Evolutionary conservation across 129 eudicot genomes (phyloP).

Genomic region (Flaveria sonorensis): DNA sequence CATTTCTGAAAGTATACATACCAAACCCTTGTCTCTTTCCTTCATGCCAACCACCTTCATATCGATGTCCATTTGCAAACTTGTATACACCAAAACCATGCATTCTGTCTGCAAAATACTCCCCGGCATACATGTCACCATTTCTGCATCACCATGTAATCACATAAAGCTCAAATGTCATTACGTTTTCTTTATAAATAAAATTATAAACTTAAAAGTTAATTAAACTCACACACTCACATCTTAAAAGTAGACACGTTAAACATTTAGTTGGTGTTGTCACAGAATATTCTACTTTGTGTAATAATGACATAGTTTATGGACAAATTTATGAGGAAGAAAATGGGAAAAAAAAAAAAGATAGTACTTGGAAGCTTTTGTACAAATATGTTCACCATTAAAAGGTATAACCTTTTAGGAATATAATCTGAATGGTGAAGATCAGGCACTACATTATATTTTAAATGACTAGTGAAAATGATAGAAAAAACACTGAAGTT

Average conservation of each 20-base stretch:
- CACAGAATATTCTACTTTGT: not conserved
- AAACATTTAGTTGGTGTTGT: not conserved
- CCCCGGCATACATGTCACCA: conserved; percentile 72
- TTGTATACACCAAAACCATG: conserved; percentile 73
- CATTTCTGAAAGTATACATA: conserved; percentile 71
- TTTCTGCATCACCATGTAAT: conserved; percentile 47
- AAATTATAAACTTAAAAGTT: not conserved
- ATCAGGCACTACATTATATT: not conserved
- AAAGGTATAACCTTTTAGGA: conserved; percentile 2
- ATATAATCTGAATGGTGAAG: not conserved
- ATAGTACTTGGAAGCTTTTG: not conserved
- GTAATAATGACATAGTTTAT: not conserved
- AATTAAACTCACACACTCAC: not conserved
- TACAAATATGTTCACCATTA: not conserved
- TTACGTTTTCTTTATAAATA: not conserved
- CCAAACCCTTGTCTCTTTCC: conserved; percentile 88
- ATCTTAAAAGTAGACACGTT: not conserved
- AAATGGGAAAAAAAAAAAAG: not conserved
- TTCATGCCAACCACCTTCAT: conserved; percentile 91
- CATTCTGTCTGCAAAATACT: conserved; percentile 79
- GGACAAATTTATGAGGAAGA: not conserved
- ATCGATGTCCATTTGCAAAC: conserved; percentile 72
- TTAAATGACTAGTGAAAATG: not conserved
- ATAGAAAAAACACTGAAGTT: not conserved
- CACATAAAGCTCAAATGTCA: conserved; percentile 16